These are phyloP conservation scores for Tetradesmus lagerheimii DNA, from an alignment of 139 green algal species.

Conservation along the genomic window DNA sequence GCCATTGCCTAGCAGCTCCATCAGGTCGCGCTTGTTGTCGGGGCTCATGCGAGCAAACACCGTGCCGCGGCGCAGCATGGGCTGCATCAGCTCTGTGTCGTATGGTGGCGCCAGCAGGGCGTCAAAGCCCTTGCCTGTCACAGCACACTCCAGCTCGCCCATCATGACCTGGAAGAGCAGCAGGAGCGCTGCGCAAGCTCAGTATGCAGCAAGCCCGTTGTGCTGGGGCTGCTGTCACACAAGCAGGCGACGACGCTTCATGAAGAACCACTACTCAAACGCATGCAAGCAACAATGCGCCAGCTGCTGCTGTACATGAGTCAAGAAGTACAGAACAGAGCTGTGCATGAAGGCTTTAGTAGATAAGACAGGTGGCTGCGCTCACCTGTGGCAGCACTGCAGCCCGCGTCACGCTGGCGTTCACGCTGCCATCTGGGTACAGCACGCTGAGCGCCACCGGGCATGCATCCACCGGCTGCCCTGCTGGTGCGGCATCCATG, in stretches of 20 bases:
- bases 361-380: too few relatives aligned
- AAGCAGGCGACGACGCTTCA: too few relatives aligned
- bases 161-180: slow-evolving; percentile 40
- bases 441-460: slow-evolving; percentile 53
- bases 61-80: slow-evolving; percentile 51
- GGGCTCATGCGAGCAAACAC: slow-evolving; percentile 67
- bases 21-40: slow-evolving; percentile 69
- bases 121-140: slow-evolving; percentile 78
- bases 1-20: slow-evolving; percentile 66
- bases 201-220: too few relatives aligned
- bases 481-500: slow-evolving; percentile 43
- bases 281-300: too few relatives aligned
- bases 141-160: slow-evolving; percentile 62
- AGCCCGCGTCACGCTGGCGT: neutral
- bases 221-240: too few relatives aligned
- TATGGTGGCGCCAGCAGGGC: neutral
- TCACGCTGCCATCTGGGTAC: slow-evolving; percentile 54
- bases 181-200: neutral
- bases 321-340: too few relatives aligned
- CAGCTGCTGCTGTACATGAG: too few relatives aligned
- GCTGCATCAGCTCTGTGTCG: slow-evolving; percentile 46
- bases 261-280: too few relatives aligned
- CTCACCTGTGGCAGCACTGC: slow-evolving; percentile 26
- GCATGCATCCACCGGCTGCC: neutral
- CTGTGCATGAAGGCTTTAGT: too few relatives aligned